These are phyloP conservation scores for Barnettozyma botsteinii DNA, from an alignment of 805 yeast species.

Conservation along the genomic window DNA sequence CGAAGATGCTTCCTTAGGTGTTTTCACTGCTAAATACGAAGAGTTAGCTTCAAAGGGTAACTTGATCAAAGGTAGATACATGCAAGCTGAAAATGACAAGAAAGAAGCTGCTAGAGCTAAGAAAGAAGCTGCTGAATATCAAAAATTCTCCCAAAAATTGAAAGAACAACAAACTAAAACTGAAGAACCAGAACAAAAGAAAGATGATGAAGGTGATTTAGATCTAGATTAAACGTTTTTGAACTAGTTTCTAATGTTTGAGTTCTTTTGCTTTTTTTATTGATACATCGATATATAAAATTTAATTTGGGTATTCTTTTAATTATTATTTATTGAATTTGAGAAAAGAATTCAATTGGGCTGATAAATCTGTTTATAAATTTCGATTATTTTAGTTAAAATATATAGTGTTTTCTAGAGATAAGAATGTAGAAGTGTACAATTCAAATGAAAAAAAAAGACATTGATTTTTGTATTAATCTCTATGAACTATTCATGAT, in stretches of 20 bases:
- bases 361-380: not conserved
- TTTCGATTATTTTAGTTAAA: not conserved
- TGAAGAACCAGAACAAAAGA: conserved; percentile 18
- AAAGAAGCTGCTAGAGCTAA: conserved; percentile 82
- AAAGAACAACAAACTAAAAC: conserved; percentile 24
- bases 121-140: conserved; percentile 74
- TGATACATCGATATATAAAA: not conserved
- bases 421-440: no score
- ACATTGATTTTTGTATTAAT: no score
- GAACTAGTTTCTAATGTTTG: not conserved
- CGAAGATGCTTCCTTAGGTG: conserved; percentile 92
- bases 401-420: not conserved
- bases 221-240: conserved; percentile 28
- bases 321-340: not conserved
- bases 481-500: conserved; percentile 32
- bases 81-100: conserved; percentile 92
- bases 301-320: not conserved
- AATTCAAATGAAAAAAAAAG: no score
- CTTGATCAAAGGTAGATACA: conserved; percentile 90
- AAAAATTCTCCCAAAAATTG: conserved; percentile 29
- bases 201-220: conserved; percentile 37
- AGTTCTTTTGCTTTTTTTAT: not conserved
- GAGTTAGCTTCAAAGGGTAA: conserved; percentile 94
- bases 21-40: conserved; percentile 95
- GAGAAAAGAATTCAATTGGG: not conserved